Conservation (phyloP, 345 rosid species). For the Bruguiera sexangula region DNA sequence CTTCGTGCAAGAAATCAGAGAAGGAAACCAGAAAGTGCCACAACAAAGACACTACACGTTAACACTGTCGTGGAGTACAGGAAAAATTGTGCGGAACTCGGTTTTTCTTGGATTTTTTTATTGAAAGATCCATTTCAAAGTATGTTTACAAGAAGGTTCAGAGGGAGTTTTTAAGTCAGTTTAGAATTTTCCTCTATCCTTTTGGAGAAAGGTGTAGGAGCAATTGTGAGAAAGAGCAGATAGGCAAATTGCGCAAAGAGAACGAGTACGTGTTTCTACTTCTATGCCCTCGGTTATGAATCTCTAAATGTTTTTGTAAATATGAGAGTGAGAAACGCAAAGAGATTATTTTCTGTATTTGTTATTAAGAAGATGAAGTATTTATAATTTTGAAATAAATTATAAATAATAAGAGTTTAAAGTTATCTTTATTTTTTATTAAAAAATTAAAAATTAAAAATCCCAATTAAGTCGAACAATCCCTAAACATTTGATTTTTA, state of each 20-base stretch:
- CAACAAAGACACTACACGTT: conserved; percentile 35
- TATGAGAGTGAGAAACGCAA: too few species aligned
- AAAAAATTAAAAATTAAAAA: too few species aligned
- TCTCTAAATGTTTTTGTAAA: too few species aligned
- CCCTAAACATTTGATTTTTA: too few species aligned
- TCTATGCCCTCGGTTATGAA: too few species aligned
- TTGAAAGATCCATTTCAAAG: conserved; percentile 25
- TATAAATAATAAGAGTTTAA: too few species aligned
- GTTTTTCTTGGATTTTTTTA: conserved; percentile 32
- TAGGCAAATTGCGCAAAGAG: conserved; percentile 9
- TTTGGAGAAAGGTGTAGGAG: neutral
- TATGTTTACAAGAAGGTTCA: neutral
- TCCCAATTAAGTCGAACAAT: too few species aligned
- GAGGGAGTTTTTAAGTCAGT: neutral
- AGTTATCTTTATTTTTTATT: too few species aligned
- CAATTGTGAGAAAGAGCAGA: conserved; percentile 4
- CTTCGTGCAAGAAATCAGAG: conserved; percentile 21
- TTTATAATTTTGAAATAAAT: too few species aligned
- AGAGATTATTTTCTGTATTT: too few species aligned
- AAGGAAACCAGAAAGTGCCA: conserved; percentile 39
- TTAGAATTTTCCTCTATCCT: neutral
- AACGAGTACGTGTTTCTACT: too few species aligned
- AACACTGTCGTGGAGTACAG: conserved; percentile 25
- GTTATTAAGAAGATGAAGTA: too few species aligned
- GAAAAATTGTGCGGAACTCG: conserved; percentile 26